Conservation (phyloP, 192 early-diverging fungal genomes). For the Mortierella alpina region DNA sequence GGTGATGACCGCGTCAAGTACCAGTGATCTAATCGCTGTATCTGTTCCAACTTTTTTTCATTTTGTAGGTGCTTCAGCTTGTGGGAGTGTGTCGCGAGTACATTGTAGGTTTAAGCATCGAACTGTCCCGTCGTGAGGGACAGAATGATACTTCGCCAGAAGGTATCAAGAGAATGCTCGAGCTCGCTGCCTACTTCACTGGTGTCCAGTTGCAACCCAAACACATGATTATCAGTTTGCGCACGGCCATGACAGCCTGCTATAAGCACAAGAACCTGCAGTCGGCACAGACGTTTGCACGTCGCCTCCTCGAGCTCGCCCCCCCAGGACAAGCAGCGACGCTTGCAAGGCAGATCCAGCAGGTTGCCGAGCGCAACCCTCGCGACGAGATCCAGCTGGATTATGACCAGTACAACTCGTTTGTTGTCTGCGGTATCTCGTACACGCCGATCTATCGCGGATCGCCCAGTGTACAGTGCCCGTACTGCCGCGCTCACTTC, state of each 20-base stretch:
- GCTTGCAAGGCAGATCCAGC: constrained; percentile 83
- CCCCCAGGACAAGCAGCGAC: constrained; percentile 82
- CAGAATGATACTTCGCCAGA: constrained; percentile 65
- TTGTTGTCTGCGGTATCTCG: constrained; percentile 86
- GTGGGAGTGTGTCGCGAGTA: constrained; percentile 91
- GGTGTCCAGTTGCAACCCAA: constrained; percentile 89
- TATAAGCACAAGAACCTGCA: constrained; percentile 87
- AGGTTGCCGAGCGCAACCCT: constrained; percentile 80
- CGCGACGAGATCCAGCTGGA: constrained; percentile 84
- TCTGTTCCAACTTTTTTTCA: background rate
- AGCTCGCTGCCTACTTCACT: constrained; percentile 96
- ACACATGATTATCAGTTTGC: constrained; percentile 89
- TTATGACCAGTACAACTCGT: constrained; percentile 96
- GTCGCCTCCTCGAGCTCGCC: constrained; percentile 89
- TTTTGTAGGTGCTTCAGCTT: constrained; percentile 65
- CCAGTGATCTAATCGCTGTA: too few relatives aligned
- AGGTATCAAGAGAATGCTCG: constrained; percentile 77
- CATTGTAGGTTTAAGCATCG: constrained; percentile 89
- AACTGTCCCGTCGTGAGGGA: constrained; percentile 76
- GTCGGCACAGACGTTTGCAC: constrained; percentile 89
- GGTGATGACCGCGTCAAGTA: background rate
- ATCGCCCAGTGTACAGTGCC: constrained; percentile 80
- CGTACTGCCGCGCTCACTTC: constrained; percentile 89
- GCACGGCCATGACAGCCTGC: constrained; percentile 86
- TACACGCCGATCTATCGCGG: constrained; percentile 93